Evolutionary conservation across 352 stramenopile genomes (phyloP).

Genomic region (Lagenidium giganteum): DNA sequence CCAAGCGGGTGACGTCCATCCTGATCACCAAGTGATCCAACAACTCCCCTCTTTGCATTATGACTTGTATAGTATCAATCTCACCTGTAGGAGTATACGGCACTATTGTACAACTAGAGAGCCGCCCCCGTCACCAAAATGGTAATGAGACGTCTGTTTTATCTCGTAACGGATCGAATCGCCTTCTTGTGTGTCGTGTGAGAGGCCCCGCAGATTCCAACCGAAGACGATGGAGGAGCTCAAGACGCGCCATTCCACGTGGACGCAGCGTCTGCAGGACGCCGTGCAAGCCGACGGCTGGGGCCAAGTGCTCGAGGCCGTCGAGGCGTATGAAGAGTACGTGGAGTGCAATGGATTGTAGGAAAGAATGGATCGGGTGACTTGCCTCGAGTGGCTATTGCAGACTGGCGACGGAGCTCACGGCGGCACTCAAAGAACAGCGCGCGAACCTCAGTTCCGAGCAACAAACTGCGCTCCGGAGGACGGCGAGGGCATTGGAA

Average conservation of each 20-base stretch:
- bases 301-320: conserved; percentile 67
- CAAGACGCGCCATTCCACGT: conserved; percentile 39
- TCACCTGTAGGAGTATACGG: neutral
- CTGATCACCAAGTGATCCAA: too few species aligned
- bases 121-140: neutral
- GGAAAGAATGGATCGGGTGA: too few species aligned
- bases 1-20: conserved; percentile 36
- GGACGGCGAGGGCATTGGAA: conserved; percentile 33
- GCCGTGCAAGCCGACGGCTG: conserved; percentile 60
- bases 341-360: too few species aligned
- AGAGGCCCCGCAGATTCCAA: too few species aligned
- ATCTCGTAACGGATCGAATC: neutral
- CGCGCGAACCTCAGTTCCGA: conserved; percentile 32
- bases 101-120: neutral
- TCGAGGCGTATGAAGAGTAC: conserved; percentile 72
- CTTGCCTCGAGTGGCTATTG: neutral
- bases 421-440: conserved; percentile 29
- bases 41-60: conserved; percentile 1
- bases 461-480: conserved; percentile 20
- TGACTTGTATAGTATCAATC: conserved; percentile 1
- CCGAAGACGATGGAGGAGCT: conserved; percentile 46
- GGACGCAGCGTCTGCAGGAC: conserved; percentile 49
- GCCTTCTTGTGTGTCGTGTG: too few species aligned
- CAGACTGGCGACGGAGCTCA: conserved; percentile 34
- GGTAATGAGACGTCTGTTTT: neutral